phyloP scores from a whole-genome alignment of 1,284 basidiomycete species.

The Singerocomus inundabilis region DNA sequence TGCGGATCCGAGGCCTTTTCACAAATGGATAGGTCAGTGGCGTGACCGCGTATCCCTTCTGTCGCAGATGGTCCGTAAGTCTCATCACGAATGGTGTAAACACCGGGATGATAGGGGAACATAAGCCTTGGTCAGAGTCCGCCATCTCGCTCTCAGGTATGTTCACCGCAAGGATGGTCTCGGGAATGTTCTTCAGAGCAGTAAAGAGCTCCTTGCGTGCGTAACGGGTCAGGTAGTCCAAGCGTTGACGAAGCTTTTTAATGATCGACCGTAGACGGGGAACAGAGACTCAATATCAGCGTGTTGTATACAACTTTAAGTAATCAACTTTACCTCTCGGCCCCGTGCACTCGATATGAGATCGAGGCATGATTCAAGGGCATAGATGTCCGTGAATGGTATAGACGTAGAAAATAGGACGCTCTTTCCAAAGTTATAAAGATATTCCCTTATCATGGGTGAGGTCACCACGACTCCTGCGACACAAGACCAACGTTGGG shows the following conservation, averaged over 20 bases:
- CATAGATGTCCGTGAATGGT: slow-evolving; percentile 45
- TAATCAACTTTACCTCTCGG: slow-evolving; percentile 18
- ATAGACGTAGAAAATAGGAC: slow-evolving; percentile 55
- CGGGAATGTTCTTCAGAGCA: slow-evolving; percentile 11
- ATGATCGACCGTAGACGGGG: neutral
- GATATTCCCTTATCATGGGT: slow-evolving; percentile 45
- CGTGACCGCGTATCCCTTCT: slow-evolving; percentile 16
- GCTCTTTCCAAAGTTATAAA: slow-evolving; percentile 62
- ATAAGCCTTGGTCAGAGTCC: neutral
- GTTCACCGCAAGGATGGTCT: slow-evolving; percentile 8
- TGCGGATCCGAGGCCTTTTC: slow-evolving; percentile 14
- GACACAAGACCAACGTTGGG: neutral
- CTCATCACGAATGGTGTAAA: slow-evolving; percentile 10
- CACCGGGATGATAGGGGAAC: slow-evolving; percentile 23
- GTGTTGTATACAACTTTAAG: neutral
- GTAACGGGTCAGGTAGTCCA: slow-evolving; percentile 11
- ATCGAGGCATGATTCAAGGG: slow-evolving; percentile 35
- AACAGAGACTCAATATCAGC: neutral
- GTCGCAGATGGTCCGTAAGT: slow-evolving; percentile 9
- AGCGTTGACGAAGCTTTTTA: slow-evolving; percentile 16
- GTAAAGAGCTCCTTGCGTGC: slow-evolving; percentile 10
- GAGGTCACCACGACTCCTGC: slow-evolving; percentile 52
- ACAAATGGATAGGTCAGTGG: slow-evolving; percentile 16
- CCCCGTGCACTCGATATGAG: slow-evolving; percentile 15
- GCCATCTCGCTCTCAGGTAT: neutral